Evolutionary conservation across 2,329 filamentous ascomycete species (phyloP).

Genomic region (Ceratocystis eucalypticola): DNA sequence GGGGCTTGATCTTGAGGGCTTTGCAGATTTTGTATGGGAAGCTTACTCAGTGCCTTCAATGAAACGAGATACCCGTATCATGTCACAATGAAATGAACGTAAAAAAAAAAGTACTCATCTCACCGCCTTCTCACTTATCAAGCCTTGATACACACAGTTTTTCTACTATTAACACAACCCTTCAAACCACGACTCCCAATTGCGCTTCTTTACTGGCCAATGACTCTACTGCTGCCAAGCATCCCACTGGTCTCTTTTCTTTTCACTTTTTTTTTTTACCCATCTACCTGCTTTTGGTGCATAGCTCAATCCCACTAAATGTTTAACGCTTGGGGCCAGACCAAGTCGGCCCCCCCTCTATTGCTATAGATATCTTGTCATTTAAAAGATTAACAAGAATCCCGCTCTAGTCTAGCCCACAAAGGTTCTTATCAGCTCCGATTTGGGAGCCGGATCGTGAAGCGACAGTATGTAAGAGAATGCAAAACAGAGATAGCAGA

Average conservation of each 20-base stretch:
- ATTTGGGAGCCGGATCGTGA: constrained; percentile 1
- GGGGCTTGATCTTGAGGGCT: background rate
- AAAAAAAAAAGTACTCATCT: background rate
- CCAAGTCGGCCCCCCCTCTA: background rate
- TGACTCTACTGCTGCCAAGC: background rate
- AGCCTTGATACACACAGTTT: background rate
- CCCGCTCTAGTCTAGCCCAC: background rate
- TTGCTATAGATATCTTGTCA: background rate
- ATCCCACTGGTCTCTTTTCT: background rate
- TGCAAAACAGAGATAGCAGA: background rate
- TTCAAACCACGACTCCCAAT: background rate
- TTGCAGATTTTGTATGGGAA: too few relatives aligned
- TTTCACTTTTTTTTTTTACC: background rate
- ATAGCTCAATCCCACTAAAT: background rate
- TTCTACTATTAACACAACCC: background rate
- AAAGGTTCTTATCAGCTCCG: constrained; percentile 2
- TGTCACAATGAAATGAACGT: constrained; percentile 3
- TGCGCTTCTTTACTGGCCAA: background rate
- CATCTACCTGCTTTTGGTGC: background rate
- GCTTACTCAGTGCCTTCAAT: background rate
- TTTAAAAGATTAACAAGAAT: constrained; percentile 4
- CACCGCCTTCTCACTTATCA: constrained; percentile 1
- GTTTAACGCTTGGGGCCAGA: background rate
- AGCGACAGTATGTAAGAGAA: background rate
- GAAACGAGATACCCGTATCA: background rate